A percentile compares a stretch with the other conserved stretches of the same genome.
These are phyloP conservation scores for Colletotrichum trifolii DNA, from an alignment of 2,329 filamentous ascomycete genomes.

Conservation along the genomic window DNA sequence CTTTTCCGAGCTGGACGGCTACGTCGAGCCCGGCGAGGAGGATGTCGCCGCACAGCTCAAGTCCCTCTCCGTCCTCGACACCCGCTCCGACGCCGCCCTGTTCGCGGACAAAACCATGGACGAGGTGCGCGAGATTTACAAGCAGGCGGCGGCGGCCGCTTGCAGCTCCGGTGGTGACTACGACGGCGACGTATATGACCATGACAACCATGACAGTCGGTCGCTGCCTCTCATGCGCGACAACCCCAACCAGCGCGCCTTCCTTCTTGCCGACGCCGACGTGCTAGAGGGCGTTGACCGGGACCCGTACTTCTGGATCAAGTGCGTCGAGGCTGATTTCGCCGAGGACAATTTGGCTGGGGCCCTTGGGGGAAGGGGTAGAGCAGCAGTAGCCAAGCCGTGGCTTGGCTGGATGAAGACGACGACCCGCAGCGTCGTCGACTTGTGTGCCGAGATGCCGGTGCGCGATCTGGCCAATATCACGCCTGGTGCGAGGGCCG, in stretches of 20 bases:
- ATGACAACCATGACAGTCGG: background rate
- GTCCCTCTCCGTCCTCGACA: background rate
- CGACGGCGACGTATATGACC: background rate
- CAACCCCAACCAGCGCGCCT: background rate
- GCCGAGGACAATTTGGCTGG: background rate
- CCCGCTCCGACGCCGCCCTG: conserved; percentile 8
- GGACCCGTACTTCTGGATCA: conserved; percentile 8
- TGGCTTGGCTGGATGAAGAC: conserved; percentile 16
- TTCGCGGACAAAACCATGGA: conserved; percentile 6
- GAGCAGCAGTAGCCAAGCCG: background rate
- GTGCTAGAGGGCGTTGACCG: conserved; percentile 3
- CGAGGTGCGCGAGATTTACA: conserved; percentile 2
- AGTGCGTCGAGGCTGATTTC: background rate
- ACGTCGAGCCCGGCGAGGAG: background rate
- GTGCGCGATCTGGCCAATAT: conserved; percentile 9
- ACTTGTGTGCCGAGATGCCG: background rate
- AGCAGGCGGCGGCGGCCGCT: background rate
- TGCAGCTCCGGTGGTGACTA: background rate
- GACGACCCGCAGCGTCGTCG: conserved; percentile 14
- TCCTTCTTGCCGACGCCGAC: conserved; percentile 12
- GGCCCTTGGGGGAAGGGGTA: background rate
- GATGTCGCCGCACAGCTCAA: background rate
- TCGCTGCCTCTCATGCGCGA: background rate
- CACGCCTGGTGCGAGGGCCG: background rate
- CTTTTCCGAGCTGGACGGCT: background rate